Percentiles rank a stretch among this genome's conserved stretches.
Evolutionary conservation across 2,329 filamentous ascomycete genomes (phyloP).

Genomic region (Thelonectria discophora): DNA sequence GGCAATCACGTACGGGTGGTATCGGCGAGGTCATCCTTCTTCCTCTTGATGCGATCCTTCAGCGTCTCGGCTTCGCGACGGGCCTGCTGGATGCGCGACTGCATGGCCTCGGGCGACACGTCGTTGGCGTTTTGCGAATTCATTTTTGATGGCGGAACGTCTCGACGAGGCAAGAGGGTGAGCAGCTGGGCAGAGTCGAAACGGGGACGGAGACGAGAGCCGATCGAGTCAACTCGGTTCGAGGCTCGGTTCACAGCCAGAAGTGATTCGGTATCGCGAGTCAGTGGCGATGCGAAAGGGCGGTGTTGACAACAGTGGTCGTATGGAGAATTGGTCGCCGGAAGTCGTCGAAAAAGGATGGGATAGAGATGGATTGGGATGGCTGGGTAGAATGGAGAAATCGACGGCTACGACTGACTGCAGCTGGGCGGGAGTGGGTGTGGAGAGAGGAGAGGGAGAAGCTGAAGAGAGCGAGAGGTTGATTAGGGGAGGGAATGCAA

Average conservation of each 20-base stretch:
- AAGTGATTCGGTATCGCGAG: conserved; percentile 35
- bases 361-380: conserved; percentile 24
- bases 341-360: conserved; percentile 33
- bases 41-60: conserved; percentile 99
- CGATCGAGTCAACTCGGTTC: conserved; percentile 35
- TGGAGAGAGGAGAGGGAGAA: conserved; percentile 47
- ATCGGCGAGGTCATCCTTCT: conserved; percentile 99
- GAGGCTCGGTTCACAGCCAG: conserved; percentile 32
- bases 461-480: conserved; percentile 38
- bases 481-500: conserved; percentile 44
- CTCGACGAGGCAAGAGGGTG: conserved; percentile 27
- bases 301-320: conserved; percentile 32
- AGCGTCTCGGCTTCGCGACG: conserved; percentile 96
- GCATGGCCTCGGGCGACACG: conserved; percentile 80
- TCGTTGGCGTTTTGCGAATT: conserved; percentile 67
- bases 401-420: conserved; percentile 39
- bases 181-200: conserved; percentile 23
- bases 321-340: conserved; percentile 38
- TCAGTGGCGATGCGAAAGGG: conserved; percentile 15
- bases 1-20: conserved; percentile 81
- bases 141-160: conserved; percentile 54
- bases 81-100: conserved; percentile 90
- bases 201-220: conserved; percentile 29
- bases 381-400: conserved; percentile 37
- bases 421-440: conserved; percentile 37